These are phyloP conservation scores for Saprolegnia diclina DNA, from an alignment of 352 stramenopile species.

Conservation along the genomic window DNA sequence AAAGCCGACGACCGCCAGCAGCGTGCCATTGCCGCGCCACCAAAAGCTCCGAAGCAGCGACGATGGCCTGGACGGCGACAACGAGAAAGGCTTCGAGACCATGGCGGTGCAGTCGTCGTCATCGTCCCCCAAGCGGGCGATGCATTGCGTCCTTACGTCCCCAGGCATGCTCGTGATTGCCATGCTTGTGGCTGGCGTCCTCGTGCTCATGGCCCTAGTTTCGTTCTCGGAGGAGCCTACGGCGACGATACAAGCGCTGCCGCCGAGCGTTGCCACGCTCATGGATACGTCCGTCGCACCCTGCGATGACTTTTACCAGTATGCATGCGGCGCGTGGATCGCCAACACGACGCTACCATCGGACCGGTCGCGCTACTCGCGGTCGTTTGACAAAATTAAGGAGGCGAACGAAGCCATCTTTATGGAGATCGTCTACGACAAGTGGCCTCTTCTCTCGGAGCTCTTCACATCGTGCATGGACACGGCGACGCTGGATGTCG, in stretches of 20 bases:
- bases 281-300: constrained; percentile 45
- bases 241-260: background rate
- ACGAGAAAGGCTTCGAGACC: constrained; percentile 12
- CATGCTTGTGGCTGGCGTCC: constrained; percentile 2
- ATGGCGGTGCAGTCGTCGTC: constrained; percentile 25
- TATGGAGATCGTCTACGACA: constrained; percentile 51
- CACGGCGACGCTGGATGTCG: constrained; percentile 42
- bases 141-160: background rate
- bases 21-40: background rate
- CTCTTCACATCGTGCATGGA: constrained; percentile 64
- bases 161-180: background rate
- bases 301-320: constrained; percentile 72
- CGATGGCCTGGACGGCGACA: background rate
- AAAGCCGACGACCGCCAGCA: background rate
- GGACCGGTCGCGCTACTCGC: constrained; percentile 31
- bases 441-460: constrained; percentile 56
- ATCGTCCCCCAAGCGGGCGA: background rate
- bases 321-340: constrained; percentile 55
- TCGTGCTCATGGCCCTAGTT: background rate
- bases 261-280: constrained; percentile 34
- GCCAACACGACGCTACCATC: constrained; percentile 35
- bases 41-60: constrained; percentile 2
- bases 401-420: constrained; percentile 53
- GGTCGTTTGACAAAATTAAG: constrained; percentile 43
- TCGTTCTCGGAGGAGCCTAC: background rate